phyloP scores from a whole-genome alignment of 257 asterid genomes.

The Fraxinus americana region DNA sequence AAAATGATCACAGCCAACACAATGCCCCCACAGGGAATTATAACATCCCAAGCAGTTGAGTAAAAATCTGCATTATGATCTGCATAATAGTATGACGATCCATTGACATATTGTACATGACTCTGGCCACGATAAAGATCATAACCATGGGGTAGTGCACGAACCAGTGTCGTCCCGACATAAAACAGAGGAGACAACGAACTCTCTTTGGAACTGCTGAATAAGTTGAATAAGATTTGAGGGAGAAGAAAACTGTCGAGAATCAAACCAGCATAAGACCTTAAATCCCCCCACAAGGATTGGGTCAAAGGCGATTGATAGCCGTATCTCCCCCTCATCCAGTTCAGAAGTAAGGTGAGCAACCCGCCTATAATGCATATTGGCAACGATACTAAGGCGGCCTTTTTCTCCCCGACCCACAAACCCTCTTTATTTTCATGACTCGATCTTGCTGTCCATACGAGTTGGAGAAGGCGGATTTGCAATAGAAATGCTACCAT shows the following conservation, averaged over 20 bases:
- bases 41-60: slow-evolving; percentile 73
- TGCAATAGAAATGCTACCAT: slow-evolving; percentile 61
- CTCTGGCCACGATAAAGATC: slow-evolving; percentile 57
- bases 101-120: slow-evolving; percentile 30
- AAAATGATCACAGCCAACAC: slow-evolving; percentile 49
- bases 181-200: slow-evolving; percentile 48
- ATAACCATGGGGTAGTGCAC: slow-evolving; percentile 68
- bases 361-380: slow-evolving; percentile 49
- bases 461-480: slow-evolving; percentile 55
- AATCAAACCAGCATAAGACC: slow-evolving; percentile 58
- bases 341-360: slow-evolving; percentile 37
- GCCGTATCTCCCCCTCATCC: slow-evolving; percentile 28
- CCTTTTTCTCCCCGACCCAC: slow-evolving; percentile 41
- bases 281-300: slow-evolving; percentile 46
- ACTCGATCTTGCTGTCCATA: slow-evolving; percentile 48
- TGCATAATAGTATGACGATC: slow-evolving; percentile 62
- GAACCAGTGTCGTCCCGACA: slow-evolving; percentile 53
- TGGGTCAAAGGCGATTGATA: background rate
- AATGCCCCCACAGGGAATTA: slow-evolving; percentile 53
- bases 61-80: slow-evolving; percentile 58
- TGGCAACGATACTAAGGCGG: slow-evolving; percentile 24
- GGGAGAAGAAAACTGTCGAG: slow-evolving; percentile 74
- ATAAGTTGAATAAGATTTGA: slow-evolving; percentile 53
- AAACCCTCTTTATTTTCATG: slow-evolving; percentile 17
- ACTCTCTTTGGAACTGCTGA: slow-evolving; percentile 38